These are phyloP conservation scores for Physcomitrellopsis africana DNA, from an alignment of 225 moss, liverwort and hornwort genomes.

Conservation along the genomic window DNA sequence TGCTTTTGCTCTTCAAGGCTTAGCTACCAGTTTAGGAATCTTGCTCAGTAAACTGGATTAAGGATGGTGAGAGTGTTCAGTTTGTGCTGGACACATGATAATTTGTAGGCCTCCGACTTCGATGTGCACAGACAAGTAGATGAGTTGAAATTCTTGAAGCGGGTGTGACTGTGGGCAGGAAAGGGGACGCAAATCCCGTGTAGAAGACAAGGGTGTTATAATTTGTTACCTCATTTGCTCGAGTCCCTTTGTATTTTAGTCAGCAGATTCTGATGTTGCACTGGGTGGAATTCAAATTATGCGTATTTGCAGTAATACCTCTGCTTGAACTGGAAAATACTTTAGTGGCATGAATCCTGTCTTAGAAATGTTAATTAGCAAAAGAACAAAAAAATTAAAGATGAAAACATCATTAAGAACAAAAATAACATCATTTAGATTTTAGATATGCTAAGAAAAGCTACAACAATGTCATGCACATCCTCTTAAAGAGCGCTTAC, in stretches of 20 bases:
- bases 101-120: conserved; percentile 21
- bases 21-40: conserved; percentile 15
- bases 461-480: no score
- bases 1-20: conserved; percentile 27
- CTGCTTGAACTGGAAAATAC: no score
- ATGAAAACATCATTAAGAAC: no score
- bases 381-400: no score
- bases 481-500: no score
- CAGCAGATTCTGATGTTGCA: conserved; percentile 2
- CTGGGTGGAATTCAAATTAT: conserved; percentile 8
- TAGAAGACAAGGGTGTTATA: background rate
- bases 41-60: conserved; percentile 12
- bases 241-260: conserved; percentile 35
- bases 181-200: background rate
- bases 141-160: conserved; percentile 20
- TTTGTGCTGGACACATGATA: conserved; percentile 38
- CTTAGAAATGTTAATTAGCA: no score
- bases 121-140: conserved; percentile 36
- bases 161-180: conserved; percentile 5
- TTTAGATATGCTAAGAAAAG: no score
- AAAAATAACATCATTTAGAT: no score
- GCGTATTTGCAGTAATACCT: no score
- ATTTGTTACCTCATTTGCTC: conserved; percentile 20
- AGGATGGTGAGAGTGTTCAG: conserved; percentile 31
- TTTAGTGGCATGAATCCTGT: no score